Percentiles rank a stretch among this genome's conserved stretches.
Evolutionary conservation across 352 stramenopile species (phyloP).

Genomic region (Salisapilia sapeloensis): DNA sequence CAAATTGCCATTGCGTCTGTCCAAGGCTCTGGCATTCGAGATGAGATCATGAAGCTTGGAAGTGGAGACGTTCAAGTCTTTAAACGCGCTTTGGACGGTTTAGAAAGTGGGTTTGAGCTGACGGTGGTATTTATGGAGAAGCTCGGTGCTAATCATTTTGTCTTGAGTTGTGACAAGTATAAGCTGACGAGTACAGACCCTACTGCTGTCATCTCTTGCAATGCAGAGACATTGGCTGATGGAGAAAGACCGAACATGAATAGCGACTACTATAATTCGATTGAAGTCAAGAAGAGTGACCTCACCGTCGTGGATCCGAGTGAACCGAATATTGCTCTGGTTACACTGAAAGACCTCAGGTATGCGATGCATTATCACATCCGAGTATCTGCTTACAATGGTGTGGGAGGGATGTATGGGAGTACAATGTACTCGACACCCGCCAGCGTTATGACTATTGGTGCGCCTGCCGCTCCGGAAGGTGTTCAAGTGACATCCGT

Average conservation of each 20-base stretch:
- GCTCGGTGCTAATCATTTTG: slow-evolving; percentile 28
- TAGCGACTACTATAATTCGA: slow-evolving; percentile 41
- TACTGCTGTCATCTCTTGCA: slow-evolving; percentile 14
- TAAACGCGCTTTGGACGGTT: slow-evolving; percentile 16
- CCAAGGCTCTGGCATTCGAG: not conserved
- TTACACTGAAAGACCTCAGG: slow-evolving; percentile 4
- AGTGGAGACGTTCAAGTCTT: slow-evolving; percentile 30
- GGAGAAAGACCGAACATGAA: slow-evolving; percentile 65
- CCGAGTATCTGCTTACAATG: slow-evolving; percentile 87
- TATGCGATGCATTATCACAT: slow-evolving; percentile 65
- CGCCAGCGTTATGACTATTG: slow-evolving; percentile 24
- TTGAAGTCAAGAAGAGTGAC: slow-evolving; percentile 20
- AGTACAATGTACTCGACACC: slow-evolving; percentile 64
- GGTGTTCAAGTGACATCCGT: slow-evolving; percentile 25
- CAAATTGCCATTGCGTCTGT: not conserved
- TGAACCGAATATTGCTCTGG: slow-evolving; percentile 9
- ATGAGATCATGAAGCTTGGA: not conserved
- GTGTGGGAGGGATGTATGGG: slow-evolving; percentile 77
- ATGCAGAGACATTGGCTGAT: slow-evolving; percentile 8
- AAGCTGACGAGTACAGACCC: slow-evolving; percentile 26
- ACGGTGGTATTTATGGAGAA: slow-evolving; percentile 50
- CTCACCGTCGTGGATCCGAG: slow-evolving; percentile 6
- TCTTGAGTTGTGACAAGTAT: slow-evolving; percentile 24
- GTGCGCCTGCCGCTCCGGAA: slow-evolving; percentile 14
- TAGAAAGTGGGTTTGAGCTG: slow-evolving; percentile 32